Conservation (phyloP, 768 basidiomycete genomes). For the Tylopilus rubrobrunneus region DNA sequence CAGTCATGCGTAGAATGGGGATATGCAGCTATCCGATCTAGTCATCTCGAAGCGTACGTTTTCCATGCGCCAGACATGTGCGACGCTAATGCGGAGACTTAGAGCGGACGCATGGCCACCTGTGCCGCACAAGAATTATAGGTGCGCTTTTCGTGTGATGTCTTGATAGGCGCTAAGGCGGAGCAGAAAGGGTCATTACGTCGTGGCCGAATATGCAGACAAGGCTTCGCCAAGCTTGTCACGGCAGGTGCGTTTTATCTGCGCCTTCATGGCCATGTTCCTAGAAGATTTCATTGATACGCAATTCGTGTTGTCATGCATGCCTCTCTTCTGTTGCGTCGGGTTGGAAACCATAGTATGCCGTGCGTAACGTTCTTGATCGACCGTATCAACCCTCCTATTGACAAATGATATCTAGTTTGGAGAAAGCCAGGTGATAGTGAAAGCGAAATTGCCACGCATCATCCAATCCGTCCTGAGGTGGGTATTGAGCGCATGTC, state of each 20-base stretch:
- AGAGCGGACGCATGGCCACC: conserved; percentile 78
- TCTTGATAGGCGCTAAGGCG: conserved; percentile 4
- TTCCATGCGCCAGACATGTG: background rate
- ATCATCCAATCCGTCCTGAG: conserved; percentile 73
- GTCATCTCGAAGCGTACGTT: conserved; percentile 64
- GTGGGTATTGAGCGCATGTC: conserved; percentile 32
- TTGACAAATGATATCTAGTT: conserved; percentile 45
- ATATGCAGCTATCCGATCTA: conserved; percentile 75
- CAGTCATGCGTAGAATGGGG: conserved; percentile 75
- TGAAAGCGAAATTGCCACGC: conserved; percentile 65
- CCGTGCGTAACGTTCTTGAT: conserved; percentile 41
- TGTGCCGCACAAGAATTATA: conserved; percentile 68
- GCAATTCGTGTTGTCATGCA: background rate
- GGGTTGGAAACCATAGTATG: conserved; percentile 44
- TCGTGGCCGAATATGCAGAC: conserved; percentile 67
- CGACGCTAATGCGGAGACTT: conserved; percentile 6
- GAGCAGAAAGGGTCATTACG: conserved; percentile 63
- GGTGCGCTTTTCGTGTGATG: conserved; percentile 40
- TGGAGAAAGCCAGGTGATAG: conserved; percentile 67
- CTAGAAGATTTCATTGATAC: conserved; percentile 19
- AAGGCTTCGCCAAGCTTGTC: conserved; percentile 62
- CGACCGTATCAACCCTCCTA: background rate
- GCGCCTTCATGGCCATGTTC: conserved; percentile 4
- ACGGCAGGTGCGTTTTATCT: conserved; percentile 57
- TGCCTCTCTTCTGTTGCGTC: background rate